Base-by-base conservation (phyloP, 1,284 basidiomycete genomes). In the Afroboletus lepidellus region DNA sequence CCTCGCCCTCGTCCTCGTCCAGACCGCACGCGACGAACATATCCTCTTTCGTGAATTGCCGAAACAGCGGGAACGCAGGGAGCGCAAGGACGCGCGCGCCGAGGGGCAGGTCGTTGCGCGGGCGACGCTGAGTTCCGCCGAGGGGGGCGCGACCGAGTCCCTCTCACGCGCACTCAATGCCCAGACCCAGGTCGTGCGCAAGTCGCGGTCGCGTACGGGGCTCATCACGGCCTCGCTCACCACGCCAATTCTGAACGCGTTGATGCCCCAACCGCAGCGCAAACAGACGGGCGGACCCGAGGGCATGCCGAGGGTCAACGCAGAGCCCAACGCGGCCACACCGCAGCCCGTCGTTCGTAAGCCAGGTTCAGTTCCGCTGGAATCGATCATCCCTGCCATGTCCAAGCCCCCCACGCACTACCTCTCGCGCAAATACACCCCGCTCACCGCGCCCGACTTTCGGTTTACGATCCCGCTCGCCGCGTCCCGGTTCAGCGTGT, bases 391-490 rank as follows among this genome's bases (percentile, higher is more conserved):
- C 23, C 91, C 92, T 0, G 84, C 82, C 11, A 88, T 83, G 27
- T 79, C 87, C 8, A 90, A 93, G 59, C 95, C 96, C 1, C 96
- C 96, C 0, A 90, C 87, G 0, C 85, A 90, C 45, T 89, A 87
- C 57, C 79, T 90, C 24, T 84, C 86, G 1, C 77, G 84, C 34
- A 80, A 77, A n/a, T 90, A 90, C 61, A 81, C 85, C 0, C 78
- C 87, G 1, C 73, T 90, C 18, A 86, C 84, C 0, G 76, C 84
- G 0, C 79, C 78, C 13, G 80, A 87, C 57, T 90, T 90, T 67
- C 78, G 77, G 12, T 85, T 89, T 57, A 77, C 79, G 5, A 80
- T 87, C 48, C 79, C 83, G 1, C 74, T 80, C 50, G 70, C 83
- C 47, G 76, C 78, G 4, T 77, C 84, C 18, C 71, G 81, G 37